Percentiles rank a stretch among this genome's conserved stretches.
phyloP scores from a whole-genome alignment of 179 eudicot genomes.

The Silene noctiflora region DNA sequence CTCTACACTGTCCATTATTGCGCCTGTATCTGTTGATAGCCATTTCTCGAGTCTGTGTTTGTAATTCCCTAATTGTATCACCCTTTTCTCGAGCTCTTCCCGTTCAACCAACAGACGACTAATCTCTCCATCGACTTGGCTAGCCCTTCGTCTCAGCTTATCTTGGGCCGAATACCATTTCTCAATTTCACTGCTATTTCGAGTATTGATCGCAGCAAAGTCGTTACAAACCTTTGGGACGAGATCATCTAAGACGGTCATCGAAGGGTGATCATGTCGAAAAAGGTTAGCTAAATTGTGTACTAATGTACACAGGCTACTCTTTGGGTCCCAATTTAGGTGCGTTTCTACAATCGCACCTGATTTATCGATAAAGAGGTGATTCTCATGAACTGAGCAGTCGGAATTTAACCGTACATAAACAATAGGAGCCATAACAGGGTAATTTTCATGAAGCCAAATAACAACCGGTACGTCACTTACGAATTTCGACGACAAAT shows the following conservation, averaged over 20 bases:
- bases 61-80: conserved; percentile 25
- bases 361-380: conserved; percentile 42
- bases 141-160: conserved; percentile 23
- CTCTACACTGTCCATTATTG: not conserved
- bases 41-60: conserved; percentile 31
- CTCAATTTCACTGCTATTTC: conserved; percentile 28
- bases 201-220: conserved; percentile 6
- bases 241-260: conserved; percentile 41
- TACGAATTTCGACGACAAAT: conserved; percentile 22
- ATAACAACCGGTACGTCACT: conserved; percentile 34
- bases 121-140: conserved; percentile 12
- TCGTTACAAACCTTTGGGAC: conserved; percentile 29
- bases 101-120: conserved; percentile 27
- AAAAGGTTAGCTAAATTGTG: conserved; percentile 35
- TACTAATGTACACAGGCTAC: conserved; percentile 33
- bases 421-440: conserved; percentile 40
- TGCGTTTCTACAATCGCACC: conserved; percentile 31
- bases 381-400: conserved; percentile 22
- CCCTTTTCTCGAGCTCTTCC: conserved; percentile 23
- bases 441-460: conserved; percentile 51
- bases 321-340: conserved; percentile 29
- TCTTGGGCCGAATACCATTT: conserved; percentile 21
- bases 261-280: conserved; percentile 32
- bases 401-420: conserved; percentile 19
- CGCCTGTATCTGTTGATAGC: not conserved